Evolutionary conservation across 1,139 yeast species (phyloP), one percentile per base, ranked within the genome.

Genomic region (Pneumocystis jirovecii): DNA sequence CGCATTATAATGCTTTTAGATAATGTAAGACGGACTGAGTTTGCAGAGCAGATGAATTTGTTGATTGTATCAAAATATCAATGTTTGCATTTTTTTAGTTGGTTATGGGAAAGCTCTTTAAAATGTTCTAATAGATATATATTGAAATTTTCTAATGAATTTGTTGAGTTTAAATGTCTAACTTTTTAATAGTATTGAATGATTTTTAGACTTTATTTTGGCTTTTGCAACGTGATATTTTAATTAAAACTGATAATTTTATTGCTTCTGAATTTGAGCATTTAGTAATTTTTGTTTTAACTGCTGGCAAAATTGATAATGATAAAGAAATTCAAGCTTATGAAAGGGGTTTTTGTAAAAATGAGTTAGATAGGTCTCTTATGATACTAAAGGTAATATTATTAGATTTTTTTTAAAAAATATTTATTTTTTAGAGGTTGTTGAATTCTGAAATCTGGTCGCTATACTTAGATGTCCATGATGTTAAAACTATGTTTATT

Each of bases 21-120:
- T 50, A 50, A 10, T 50, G 17, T 50, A 50, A 50, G 57, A 25
- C 57, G 57, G 4, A 25, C 57, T 50, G 57, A 50, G 25, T 19
- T 50, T 15, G n/a, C 17, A 50, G 57, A 50, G 25, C 57, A 50
- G 21, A 50, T 50, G 57, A 50, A 50, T 29, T 25, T 50, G 34
- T 25, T 50, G 34, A 50, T 50, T 29, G 34, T 50, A 25, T 50
- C 57, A 25, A 50, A 50, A 15, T 50, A 50, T 50, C 57, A 50
- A 50, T 50, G 34, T 50, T 50, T 50, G 12, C 57, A 50, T 50
- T 50, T 50, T 50, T 50, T 50, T 50, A 50, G 34, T 19, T 50
- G 57, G 57, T 50, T 50, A 50, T 50, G 57, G 57, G 57, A 50
- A 50, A 50, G 57, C 21, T 50, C 57, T 50, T 50, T 50, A 50